Evolutionary conservation across 2,329 filamentous ascomycete species (phyloP), one percentile per base, ranked within the genome.

Genomic region (Aspergillus hiratsukae): DNA sequence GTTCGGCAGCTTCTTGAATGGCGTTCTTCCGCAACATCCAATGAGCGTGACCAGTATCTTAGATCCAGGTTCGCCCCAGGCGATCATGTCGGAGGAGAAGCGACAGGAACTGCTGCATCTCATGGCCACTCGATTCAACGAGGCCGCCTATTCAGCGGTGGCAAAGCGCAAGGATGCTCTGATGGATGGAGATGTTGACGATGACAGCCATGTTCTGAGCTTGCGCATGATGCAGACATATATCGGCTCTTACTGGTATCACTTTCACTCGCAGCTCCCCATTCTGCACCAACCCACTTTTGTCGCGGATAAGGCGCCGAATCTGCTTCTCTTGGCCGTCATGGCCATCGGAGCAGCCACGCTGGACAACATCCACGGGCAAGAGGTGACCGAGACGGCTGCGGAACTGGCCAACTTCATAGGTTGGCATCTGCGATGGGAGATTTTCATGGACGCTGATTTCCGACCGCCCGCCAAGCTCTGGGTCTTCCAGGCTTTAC

Each of bases 231-330:
- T 97, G 89, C 91, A 97, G 74, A 88, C 87, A 3, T 97, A 97
- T 68, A 91, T 96, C 62, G 84, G 87, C 10, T 96, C 91, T 1
- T 99, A 95, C 73, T 99, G 94, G 94, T 82, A 89, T 53, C 89
- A 97, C 72, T 96, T 97, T 68, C 95, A 94, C 72, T 88, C 92
- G 53, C 94, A 97, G 71, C 81, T 97, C 61, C 94, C 94, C 1
- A 96, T 99, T 58, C 79, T 97, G 49, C 94, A 99, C 74, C 91
- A 92, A 68, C 91, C 94, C 3, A 97, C 93, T 0, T 99, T 97
- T 73, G 89, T 87, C 4, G 88, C 93, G 0, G 90, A 96, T 67
- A 89, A 86, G 59, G 94, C 90, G 25, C 91, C 91, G 0, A 92
- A 91, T 63, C 78, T 96, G 21, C 80, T 97, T 7, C 77, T 99